phyloP scores from a whole-genome alignment of 2,329 filamentous ascomycete genomes.

The Aspergillus viridinutans region DNA sequence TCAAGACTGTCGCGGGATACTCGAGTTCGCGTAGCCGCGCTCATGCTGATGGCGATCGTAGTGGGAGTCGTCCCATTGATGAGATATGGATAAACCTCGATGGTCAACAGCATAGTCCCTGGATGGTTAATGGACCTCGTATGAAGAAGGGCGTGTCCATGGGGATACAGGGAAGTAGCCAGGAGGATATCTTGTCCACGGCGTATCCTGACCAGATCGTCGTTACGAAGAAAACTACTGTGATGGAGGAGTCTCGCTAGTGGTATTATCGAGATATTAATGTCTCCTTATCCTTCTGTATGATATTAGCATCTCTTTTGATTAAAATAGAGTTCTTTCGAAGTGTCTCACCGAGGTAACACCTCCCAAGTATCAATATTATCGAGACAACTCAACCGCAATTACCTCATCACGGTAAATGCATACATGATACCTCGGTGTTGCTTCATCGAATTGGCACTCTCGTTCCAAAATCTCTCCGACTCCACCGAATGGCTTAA shows the following conservation, averaged over 20 bases:
- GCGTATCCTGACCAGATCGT: background rate
- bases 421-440: too few relatives aligned
- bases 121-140: background rate
- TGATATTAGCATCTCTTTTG: too few relatives aligned
- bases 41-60: background rate
- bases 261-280: too few relatives aligned
- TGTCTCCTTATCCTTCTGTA: too few relatives aligned
- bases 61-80: background rate
- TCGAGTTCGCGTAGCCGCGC: background rate
- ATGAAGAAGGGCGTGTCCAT: background rate
- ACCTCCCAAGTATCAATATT: too few relatives aligned
- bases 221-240: background rate
- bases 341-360: too few relatives aligned
- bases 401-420: too few relatives aligned
- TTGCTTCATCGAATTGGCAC: too few relatives aligned
- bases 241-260: background rate
- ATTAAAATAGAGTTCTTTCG: too few relatives aligned
- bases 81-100: background rate
- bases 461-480: too few relatives aligned
- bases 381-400: too few relatives aligned
- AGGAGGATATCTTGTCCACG: background rate
- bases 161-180: background rate
- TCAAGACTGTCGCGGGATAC: conserved; percentile 8
- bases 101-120: background rate
- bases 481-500: too few relatives aligned